phyloP scores from a whole-genome alignment of 2,329 filamentous ascomycete species.

The Xylariaceae sp. region DNA sequence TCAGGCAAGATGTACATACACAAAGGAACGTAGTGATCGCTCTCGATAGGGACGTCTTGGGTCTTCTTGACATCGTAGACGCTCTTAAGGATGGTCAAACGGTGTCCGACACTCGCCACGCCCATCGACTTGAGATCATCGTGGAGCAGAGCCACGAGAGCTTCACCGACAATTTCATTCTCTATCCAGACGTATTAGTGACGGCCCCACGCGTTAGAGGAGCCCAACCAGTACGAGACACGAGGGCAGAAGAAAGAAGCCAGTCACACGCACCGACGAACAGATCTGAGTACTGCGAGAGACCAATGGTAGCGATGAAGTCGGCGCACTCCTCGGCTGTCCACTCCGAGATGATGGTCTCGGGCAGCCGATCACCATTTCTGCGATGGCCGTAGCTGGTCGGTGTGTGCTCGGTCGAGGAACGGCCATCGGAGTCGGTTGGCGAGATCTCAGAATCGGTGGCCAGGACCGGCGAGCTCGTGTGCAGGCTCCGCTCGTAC shows the following conservation, averaged over 20 bases:
- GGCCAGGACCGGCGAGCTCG: constrained; percentile 60
- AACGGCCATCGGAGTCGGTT: constrained; percentile 66
- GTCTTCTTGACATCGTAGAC: constrained; percentile 96
- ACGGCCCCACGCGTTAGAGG: constrained; percentile 19
- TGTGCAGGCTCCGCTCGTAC: constrained; percentile 67
- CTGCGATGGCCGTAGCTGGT: constrained; percentile 67
- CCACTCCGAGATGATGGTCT: constrained; percentile 75
- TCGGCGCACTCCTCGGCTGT: constrained; percentile 83
- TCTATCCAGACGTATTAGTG: constrained; percentile 47
- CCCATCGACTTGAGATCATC: constrained; percentile 95
- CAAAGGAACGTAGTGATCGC: constrained; percentile 87
- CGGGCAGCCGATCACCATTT: constrained; percentile 62
- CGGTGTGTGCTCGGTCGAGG: constrained; percentile 67
- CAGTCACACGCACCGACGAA: constrained; percentile 64
- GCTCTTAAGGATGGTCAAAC: constrained; percentile 88
- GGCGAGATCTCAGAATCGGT: constrained; percentile 64
- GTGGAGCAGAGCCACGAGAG: constrained; percentile 79
- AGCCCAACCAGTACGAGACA: constrained; percentile 19
- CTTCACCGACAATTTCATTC: constrained; percentile 91
- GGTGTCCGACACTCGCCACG: constrained; percentile 85
- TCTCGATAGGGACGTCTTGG: constrained; percentile 84
- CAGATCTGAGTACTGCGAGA: constrained; percentile 74
- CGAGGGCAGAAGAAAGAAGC: not conserved
- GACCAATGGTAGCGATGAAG: constrained; percentile 73
- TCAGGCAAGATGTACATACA: constrained; percentile 53